Base-by-base conservation (phyloP, 2,329 filamentous ascomycete genomes). In the Fusarium veterinarium region DNA sequence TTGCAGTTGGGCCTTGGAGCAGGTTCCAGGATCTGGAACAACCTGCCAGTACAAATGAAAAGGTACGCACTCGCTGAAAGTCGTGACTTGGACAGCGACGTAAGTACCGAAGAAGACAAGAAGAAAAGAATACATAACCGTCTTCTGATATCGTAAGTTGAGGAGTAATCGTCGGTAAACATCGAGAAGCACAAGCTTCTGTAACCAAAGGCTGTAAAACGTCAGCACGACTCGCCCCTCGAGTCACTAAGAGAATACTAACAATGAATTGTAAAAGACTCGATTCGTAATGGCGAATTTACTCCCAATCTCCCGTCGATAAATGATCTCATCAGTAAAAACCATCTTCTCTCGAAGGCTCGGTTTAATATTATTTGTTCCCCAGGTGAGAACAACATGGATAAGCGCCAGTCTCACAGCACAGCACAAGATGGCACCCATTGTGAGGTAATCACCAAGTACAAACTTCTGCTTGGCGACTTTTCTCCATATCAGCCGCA, bases 1-100 rank as follows among this genome's bases (percentile, higher is more conserved):
- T 10, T 74, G 72, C 4, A 73, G 41, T 10, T 74, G 72, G 6
- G 72, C 72, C 28, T 73, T 69, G 30, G 67, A 65, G 14, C 72
- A 74, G 12, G 17, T 25, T 60, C 71, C 71, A 42, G 71, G 69
- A 55, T 73, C 60, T 0, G 71, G 71, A 38, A 68, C 62, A 7
- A 73, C 71, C 48, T 73, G 71, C 71, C 71, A 73, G n/a, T 73
- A 74, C 8, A 73, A 38, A 31, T 71, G 67, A 17, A 74, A 66
- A 0, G 72, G 72, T 0, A 42, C 59, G 25, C 72, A 74, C 59
- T 74, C 72, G 59, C 51, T 73, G n/a, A 74, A 74, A 19, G 72
- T 74, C 0, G 61, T 66, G 6, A 74, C 72, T 60, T 74, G 72
- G 12, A 35, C 44, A 13, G 60, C 58, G 16, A 67, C 44, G 14